Evolutionary conservation across 305 asterid genomes (phyloP).

Genomic region (Rubia occidens): DNA sequence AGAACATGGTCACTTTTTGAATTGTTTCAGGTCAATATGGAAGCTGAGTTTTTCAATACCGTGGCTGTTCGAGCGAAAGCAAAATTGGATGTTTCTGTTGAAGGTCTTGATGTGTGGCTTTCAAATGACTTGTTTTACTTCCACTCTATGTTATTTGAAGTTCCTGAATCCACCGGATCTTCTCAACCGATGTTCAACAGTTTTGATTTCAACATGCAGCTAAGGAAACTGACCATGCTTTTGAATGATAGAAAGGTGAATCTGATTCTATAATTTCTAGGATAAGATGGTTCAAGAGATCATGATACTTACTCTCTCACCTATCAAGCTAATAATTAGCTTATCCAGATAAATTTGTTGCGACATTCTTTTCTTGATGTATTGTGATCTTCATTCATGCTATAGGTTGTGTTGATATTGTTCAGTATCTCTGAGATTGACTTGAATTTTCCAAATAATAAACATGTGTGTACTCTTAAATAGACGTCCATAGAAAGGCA

Average conservation of each 20-base stretch:
- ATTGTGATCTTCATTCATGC: neutral
- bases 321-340: neutral
- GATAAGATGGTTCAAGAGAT: neutral
- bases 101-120: conserved; percentile 58
- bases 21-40: conserved; percentile 52
- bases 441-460: neutral
- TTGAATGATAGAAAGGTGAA: conserved; percentile 81
- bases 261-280: neutral
- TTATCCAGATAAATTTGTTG: neutral
- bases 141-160: conserved; percentile 42
- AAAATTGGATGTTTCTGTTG: conserved; percentile 46
- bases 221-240: conserved; percentile 61
- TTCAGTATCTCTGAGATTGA: neutral
- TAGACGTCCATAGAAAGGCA: neutral
- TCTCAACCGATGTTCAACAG: conserved; percentile 33
- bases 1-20: conserved; percentile 70
- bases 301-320: neutral
- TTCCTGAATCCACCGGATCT: conserved; percentile 42
- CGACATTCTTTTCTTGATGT: neutral
- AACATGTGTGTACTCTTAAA: neutral
- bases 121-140: conserved; percentile 53
- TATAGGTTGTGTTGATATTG: neutral
- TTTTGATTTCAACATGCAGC: conserved; percentile 45
- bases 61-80: conserved; percentile 30
- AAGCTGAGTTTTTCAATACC: conserved; percentile 38